These are phyloP conservation scores for Cocos nucifera DNA, from an alignment of 176 grass and related monocot genomes.

Conservation along the genomic window DNA sequence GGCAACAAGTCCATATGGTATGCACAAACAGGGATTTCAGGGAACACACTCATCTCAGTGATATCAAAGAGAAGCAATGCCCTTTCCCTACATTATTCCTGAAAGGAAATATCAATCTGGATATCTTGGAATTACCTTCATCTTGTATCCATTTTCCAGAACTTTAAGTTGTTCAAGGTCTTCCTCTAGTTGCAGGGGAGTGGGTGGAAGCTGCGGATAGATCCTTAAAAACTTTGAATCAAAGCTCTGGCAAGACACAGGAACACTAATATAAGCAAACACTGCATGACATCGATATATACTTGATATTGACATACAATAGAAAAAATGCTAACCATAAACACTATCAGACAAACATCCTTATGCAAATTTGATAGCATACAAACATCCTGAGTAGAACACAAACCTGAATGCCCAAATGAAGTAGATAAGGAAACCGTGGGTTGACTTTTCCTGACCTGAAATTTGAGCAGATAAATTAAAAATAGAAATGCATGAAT, in stretches of 20 bases:
- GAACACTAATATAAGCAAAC: not conserved
- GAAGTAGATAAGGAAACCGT: slow-evolving; percentile 81
- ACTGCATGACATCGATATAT: no score
- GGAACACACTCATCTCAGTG: no score
- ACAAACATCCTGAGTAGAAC: slow-evolving; percentile 4
- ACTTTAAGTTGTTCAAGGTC: slow-evolving; percentile 98
- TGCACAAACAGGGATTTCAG: no score
- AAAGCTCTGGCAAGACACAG: slow-evolving; percentile 39
- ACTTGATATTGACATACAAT: no score
- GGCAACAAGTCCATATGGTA: no score
- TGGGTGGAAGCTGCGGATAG: slow-evolving; percentile 57
- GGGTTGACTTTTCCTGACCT: slow-evolving; percentile 73
- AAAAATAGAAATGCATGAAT: not conserved
- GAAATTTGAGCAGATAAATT: slow-evolving; percentile 27
- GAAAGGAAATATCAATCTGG: slow-evolving; percentile 1
- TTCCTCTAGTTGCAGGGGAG: slow-evolving; percentile 80
- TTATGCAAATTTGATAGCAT: not conserved
- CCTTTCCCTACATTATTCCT: not conserved
- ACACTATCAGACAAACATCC: no score
- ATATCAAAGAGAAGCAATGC: no score
- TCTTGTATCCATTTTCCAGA: slow-evolving; percentile 83
- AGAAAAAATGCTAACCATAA: no score
- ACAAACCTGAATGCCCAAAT: slow-evolving; percentile 80
- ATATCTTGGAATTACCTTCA: slow-evolving; percentile 59
- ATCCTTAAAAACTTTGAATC: slow-evolving; percentile 92